Evolutionary conservation across 139 green algal genomes (phyloP).

Genomic region (Tetradesmus lagerheimii): DNA sequence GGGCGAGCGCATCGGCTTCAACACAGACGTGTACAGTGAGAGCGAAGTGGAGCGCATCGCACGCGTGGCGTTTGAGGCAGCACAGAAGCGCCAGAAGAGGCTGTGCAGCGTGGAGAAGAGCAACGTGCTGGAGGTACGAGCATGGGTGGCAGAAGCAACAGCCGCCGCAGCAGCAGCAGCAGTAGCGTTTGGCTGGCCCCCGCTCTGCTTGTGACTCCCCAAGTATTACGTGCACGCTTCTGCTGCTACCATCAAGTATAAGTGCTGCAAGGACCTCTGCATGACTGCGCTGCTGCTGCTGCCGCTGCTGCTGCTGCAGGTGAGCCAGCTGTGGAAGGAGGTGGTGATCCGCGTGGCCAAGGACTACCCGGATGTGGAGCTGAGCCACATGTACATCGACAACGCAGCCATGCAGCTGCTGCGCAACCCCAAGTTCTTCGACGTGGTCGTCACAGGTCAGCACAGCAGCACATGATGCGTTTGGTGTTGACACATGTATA

Average conservation of each 20-base stretch:
- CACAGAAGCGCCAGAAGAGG: conserved; percentile 82
- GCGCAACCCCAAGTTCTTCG: conserved; percentile 93
- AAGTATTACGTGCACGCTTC: too few species aligned
- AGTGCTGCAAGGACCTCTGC: too few species aligned
- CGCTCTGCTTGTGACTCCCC: too few species aligned
- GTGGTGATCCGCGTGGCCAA: conserved; percentile 83
- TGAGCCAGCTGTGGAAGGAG: conserved; percentile 92
- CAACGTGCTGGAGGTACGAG: conserved; percentile 96
- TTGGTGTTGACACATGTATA: too few species aligned
- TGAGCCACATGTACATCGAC: conserved; percentile 99
- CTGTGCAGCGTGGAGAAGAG: conserved; percentile 97
- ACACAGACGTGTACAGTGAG: conserved; percentile 97
- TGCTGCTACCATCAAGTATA: too few species aligned
- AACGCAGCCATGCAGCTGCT: conserved; percentile 99
- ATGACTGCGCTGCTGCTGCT: not conserved
- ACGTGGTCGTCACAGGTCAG: conserved; percentile 94
- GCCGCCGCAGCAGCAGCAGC: conserved; percentile 20
- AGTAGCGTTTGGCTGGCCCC: too few species aligned
- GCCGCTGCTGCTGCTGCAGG: conserved; percentile 48
- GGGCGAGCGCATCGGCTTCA: conserved; percentile 93
- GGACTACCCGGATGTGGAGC: conserved; percentile 97
- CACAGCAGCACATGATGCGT: too few species aligned
- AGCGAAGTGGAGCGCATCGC: conserved; percentile 96
- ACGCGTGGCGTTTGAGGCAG: conserved; percentile 93
- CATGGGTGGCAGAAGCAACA: not conserved